A percentile compares a stretch with the other conserved stretches of the same genome.
These are phyloP conservation scores for Phytophthora constricta DNA, from an alignment of 352 stramenopile genomes.

Conservation along the genomic window DNA sequence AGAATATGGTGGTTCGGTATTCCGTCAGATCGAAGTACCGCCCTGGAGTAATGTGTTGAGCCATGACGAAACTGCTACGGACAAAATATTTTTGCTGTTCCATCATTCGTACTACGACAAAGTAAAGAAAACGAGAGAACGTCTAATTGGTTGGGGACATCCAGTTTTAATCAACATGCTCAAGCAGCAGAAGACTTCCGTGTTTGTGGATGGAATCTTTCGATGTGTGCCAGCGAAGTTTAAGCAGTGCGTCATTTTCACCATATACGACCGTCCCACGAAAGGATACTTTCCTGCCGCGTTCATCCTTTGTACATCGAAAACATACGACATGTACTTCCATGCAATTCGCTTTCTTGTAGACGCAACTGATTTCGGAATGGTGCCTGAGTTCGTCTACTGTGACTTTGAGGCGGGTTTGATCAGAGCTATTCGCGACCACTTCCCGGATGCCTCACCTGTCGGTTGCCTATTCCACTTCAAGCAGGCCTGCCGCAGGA, in stretches of 20 bases:
- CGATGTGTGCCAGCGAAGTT: constrained; percentile 18
- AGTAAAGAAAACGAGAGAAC: background rate
- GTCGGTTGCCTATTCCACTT: constrained; percentile 33
- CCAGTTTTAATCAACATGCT: constrained; percentile 15
- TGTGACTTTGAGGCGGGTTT: constrained; percentile 32
- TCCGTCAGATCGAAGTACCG: background rate
- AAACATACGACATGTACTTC: constrained; percentile 19
- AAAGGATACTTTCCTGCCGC: constrained; percentile 8
- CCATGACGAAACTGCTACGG: background rate
- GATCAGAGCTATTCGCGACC: constrained; percentile 12
- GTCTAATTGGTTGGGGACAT: constrained; percentile 29
- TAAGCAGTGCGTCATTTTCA: constrained; percentile 23
- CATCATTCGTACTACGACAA: background rate
- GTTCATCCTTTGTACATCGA: constrained; percentile 17
- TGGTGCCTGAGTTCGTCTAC: constrained; percentile 14
- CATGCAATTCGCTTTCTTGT: constrained; percentile 18
- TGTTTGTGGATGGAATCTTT: constrained; percentile 41
- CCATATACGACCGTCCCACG: constrained; percentile 13
- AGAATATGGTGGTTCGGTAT: background rate
- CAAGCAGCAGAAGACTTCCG: constrained; percentile 7
- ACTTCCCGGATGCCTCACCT: constrained; percentile 11
- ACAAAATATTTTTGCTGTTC: background rate
- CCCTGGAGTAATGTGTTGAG: background rate
- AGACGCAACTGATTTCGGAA: constrained; percentile 4
- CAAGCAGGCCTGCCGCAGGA: constrained; percentile 8